Percentiles rank a stretch among this genome's conserved stretches.
Evolutionary conservation across 208 protist species (phyloP).

Genomic region (Leishmania mexicana): DNA sequence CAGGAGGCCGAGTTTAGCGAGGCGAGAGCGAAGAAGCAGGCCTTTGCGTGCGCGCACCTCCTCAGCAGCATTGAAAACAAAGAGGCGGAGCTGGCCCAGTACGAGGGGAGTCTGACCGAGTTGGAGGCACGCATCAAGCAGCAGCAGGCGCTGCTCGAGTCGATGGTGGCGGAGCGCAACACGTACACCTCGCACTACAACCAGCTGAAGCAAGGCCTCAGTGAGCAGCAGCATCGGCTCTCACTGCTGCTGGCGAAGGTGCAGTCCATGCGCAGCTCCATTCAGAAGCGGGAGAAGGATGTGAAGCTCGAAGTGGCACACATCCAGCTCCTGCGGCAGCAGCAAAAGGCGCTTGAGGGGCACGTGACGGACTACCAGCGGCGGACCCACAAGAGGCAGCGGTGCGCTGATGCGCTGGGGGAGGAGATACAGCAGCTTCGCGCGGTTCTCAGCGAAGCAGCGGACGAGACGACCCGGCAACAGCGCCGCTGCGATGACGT

Average conservation of each 20-base stretch:
- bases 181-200: constrained; percentile 96
- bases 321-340: constrained; percentile 50
- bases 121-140: constrained; percentile 59
- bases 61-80: constrained; percentile 90
- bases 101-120: constrained; percentile 82
- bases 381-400: constrained; percentile 39
- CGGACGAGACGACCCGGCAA: constrained; percentile 86
- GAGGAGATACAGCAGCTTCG: constrained; percentile 92
- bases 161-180: constrained; percentile 95
- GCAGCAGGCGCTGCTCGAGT: constrained; percentile 89
- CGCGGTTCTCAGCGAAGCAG: constrained; percentile 92
- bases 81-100: constrained; percentile 79
- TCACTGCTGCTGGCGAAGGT: constrained; percentile 95
- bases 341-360: constrained; percentile 51
- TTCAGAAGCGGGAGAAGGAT: constrained; percentile 78
- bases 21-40: constrained; percentile 63
- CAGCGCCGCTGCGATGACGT: constrained; percentile 92
- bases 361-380: constrained; percentile 53
- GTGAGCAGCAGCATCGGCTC: constrained; percentile 94
- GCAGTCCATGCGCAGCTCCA: constrained; percentile 93
- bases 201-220: constrained; percentile 94
- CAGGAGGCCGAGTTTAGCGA: constrained; percentile 89
- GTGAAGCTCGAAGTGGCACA: constrained; percentile 41
- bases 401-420: constrained; percentile 46
- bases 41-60: constrained; percentile 70